Conservation (phyloP, 2,329 filamentous ascomycete species). For the Aspergillus tamarii region DNA sequence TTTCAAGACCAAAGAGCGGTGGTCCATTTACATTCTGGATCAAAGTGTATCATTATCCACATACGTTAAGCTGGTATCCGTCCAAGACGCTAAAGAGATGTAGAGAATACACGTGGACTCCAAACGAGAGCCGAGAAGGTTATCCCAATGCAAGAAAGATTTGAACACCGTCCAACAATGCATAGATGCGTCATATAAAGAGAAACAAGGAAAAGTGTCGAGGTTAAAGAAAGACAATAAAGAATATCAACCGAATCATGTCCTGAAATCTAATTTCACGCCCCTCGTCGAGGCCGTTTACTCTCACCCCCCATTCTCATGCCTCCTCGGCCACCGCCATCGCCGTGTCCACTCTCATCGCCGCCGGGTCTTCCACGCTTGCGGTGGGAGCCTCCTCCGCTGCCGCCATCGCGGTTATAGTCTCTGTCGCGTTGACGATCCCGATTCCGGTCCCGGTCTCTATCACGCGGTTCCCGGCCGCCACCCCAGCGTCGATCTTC, state of each 20-base stretch:
- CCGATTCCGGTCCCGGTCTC: conserved; percentile 40
- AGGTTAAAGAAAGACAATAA: conserved; percentile 16
- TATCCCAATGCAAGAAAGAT: conserved; percentile 20
- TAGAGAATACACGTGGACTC: conserved; percentile 11
- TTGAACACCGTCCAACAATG: conserved; percentile 26
- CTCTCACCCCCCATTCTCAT: conserved; percentile 44
- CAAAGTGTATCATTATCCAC: conserved; percentile 2
- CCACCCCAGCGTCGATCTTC: conserved; percentile 41
- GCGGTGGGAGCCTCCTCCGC: conserved; percentile 33
- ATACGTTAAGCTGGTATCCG: conserved; percentile 1
- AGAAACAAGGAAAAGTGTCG: conserved; percentile 15
- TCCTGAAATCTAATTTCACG: conserved; percentile 22
- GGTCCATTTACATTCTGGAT: not conserved
- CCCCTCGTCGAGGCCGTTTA: conserved; percentile 46
- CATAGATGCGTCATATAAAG: conserved; percentile 18
- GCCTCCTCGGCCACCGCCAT: conserved; percentile 37
- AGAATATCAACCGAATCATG: not conserved
- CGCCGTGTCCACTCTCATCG: conserved; percentile 34
- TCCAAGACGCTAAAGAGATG: conserved; percentile 3
- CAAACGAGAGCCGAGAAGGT: conserved; percentile 7
- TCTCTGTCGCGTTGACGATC: conserved; percentile 40
- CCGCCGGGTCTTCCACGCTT: conserved; percentile 43
- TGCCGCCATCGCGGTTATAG: conserved; percentile 31
- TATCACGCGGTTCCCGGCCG: conserved; percentile 38
- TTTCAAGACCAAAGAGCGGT: too few species aligned